These are phyloP conservation scores for Platanthera guangdongensis DNA, from an alignment of 106 monocot genomes.

Conservation along the genomic window DNA sequence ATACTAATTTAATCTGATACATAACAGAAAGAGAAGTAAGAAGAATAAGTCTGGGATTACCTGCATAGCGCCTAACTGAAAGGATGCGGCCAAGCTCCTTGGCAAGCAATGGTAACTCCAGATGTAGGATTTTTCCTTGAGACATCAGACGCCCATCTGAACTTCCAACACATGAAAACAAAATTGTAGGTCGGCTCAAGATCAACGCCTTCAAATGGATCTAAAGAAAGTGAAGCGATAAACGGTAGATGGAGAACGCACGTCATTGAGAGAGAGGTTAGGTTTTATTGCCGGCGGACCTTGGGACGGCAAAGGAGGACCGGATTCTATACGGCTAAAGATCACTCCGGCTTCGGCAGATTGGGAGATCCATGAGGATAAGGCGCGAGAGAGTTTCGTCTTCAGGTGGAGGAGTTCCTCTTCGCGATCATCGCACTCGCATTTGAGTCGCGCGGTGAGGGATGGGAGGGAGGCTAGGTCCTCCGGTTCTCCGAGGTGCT, in stretches of 20 bases:
- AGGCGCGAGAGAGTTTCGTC: not conserved
- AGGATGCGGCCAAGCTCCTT: slow-evolving; percentile 9
- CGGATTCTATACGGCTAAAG: not conserved
- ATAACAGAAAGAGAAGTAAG: not conserved
- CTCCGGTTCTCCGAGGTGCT: not conserved
- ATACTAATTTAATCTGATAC: too few species aligned
- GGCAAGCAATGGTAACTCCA: slow-evolving; percentile 6
- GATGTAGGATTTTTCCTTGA: not conserved
- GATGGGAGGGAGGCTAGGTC: slow-evolving; percentile 2
- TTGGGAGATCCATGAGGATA: slow-evolving; percentile 1
- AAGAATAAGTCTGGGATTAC: not conserved
- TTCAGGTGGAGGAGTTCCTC: not conserved
- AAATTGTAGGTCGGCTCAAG: not conserved
- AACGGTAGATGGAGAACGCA: slow-evolving; percentile 1
- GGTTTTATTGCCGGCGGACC: slow-evolving; percentile 1
- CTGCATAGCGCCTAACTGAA: slow-evolving; percentile 5
- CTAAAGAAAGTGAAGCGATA: not conserved
- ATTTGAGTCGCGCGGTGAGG: not conserved
- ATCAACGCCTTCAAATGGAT: not conserved
- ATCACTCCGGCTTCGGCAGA: not conserved
- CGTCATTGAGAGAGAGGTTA: not conserved
- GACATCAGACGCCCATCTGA: slow-evolving; percentile 1
- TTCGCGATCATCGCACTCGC: not conserved
- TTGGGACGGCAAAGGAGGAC: not conserved
- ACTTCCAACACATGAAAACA: not conserved